A percentile compares a stretch with the other conserved stretches of the same genome.
Conservation (phyloP, 164 flowering plant genomes). For the Stephania yunnanensis region DNA sequence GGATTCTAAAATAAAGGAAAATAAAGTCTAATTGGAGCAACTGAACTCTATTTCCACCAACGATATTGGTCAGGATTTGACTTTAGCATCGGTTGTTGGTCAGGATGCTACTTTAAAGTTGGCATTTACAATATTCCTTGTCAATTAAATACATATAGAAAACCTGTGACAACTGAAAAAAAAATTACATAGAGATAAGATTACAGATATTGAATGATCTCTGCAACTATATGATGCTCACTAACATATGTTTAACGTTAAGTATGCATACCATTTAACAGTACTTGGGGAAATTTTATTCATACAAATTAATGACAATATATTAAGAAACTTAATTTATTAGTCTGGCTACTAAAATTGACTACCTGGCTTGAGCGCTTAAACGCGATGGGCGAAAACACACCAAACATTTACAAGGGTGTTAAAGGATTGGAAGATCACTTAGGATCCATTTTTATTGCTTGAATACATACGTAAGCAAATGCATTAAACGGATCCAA, state of each 20-base stretch:
- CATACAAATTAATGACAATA: not conserved
- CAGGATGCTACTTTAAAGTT: too few species aligned
- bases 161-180: too few species aligned
- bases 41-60: too few species aligned
- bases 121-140: too few species aligned
- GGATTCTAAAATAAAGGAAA: too few species aligned
- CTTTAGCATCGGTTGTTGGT: too few species aligned
- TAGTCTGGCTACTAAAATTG: not conserved
- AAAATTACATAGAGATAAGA: too few species aligned
- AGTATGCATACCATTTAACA: not conserved
- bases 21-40: too few species aligned
- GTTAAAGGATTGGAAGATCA: not conserved
- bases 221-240: too few species aligned
- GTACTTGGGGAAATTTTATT: not conserved
- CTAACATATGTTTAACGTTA: not conserved
- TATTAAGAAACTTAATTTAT: not conserved
- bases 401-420: not conserved
- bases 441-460: not conserved
- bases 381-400: not conserved
- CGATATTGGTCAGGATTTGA: too few species aligned
- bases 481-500: not conserved
- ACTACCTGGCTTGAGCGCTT: not conserved
- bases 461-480: not conserved
- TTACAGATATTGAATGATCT: too few species aligned
- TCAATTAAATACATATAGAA: too few species aligned